Evolutionary conservation across 2,329 filamentous ascomycete genomes (phyloP).

Genomic region (Berkeleyomyces basicola): DNA sequence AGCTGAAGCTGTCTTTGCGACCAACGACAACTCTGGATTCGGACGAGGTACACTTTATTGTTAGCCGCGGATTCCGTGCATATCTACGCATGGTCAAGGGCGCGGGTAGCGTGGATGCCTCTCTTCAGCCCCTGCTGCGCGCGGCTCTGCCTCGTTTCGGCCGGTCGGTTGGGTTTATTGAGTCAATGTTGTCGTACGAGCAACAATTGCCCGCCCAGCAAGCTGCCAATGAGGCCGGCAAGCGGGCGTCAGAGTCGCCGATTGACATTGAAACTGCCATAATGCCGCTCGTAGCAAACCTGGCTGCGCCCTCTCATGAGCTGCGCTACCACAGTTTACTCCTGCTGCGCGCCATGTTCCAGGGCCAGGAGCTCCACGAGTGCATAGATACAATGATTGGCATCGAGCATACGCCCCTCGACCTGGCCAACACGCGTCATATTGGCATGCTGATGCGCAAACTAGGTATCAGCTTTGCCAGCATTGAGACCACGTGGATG

Average conservation of each 20-base stretch:
- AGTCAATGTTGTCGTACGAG: conserved; percentile 19
- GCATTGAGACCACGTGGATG: conserved; percentile 46
- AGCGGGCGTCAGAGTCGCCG: background rate
- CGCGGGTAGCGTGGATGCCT: conserved; percentile 38
- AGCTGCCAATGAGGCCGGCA: background rate
- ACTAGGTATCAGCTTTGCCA: conserved; percentile 47
- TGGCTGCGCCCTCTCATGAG: conserved; percentile 58
- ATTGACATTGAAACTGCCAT: conserved; percentile 44
- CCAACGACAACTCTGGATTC: conserved; percentile 42
- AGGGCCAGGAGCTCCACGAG: conserved; percentile 19
- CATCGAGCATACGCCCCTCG: conserved; percentile 65
- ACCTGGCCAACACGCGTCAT: conserved; percentile 55
- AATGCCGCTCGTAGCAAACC: conserved; percentile 50
- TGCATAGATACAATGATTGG: conserved; percentile 45
- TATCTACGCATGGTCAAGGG: conserved; percentile 50
- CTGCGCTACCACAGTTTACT: conserved; percentile 58
- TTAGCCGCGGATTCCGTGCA: conserved; percentile 57
- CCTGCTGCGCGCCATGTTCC: conserved; percentile 47
- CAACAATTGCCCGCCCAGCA: conserved; percentile 6
- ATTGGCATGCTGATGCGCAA: conserved; percentile 78
- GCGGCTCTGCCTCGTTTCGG: conserved; percentile 50
- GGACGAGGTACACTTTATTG: conserved; percentile 53
- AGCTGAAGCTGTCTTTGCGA: conserved; percentile 47
- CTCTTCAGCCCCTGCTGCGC: conserved; percentile 48
- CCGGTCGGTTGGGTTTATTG: conserved; percentile 47